phyloP scores from a whole-genome alignment of 75 land plant genomes.

The Selaginella tamariscina region DNA sequence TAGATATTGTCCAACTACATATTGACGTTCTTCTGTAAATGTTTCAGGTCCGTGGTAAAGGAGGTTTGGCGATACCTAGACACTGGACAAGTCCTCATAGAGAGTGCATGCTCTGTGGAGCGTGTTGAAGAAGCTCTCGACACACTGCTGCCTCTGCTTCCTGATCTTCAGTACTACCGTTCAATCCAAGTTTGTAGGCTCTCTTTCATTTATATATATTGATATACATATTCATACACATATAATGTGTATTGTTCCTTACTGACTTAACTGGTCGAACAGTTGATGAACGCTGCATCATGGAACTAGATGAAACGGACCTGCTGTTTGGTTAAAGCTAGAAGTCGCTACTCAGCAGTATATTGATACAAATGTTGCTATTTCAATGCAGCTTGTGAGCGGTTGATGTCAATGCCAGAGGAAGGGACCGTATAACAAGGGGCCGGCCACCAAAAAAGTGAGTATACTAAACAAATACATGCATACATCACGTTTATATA shows the following conservation, averaged over 20 bases:
- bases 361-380: conserved; percentile 38
- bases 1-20: too few species aligned
- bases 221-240: background rate
- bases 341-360: conserved; percentile 90
- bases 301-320: conserved; percentile 99
- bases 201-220: too few species aligned
- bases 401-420: conserved; percentile 32
- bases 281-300: conserved; percentile 97
- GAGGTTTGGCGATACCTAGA: conserved; percentile 96
- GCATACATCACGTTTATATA: too few species aligned
- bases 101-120: conserved; percentile 97
- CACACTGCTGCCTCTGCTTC: conserved; percentile 82
- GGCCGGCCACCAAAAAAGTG: background rate
- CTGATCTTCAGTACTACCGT: conserved; percentile 79
- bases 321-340: conserved; percentile 68
- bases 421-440: conserved; percentile 26
- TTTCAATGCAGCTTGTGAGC: conserved; percentile 63
- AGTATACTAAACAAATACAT: too few species aligned
- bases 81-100: conserved; percentile 91
- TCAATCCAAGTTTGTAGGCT: conserved; percentile 77
- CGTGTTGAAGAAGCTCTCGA: conserved; percentile 85
- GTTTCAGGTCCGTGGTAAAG: conserved; percentile 63
- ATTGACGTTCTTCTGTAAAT: background rate
- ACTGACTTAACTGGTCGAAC: conserved; percentile 1
- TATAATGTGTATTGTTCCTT: background rate